Evolutionary conservation across 176 grass and related monocot species (phyloP), one percentile per base, ranked within the genome.

Genomic region (Aechmea fasciata): DNA sequence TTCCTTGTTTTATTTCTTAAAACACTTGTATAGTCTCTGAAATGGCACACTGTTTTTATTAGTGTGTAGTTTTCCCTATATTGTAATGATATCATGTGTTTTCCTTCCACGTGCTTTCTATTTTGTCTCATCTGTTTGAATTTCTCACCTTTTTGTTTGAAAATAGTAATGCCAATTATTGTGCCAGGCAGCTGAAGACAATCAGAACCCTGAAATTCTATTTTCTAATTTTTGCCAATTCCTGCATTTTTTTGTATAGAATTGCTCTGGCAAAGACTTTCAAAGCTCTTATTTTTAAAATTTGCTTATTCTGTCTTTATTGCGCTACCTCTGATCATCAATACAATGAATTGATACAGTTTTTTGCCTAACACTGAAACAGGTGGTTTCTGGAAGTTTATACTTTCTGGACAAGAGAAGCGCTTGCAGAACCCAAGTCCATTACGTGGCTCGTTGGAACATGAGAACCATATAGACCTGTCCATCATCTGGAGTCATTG

Each of bases 61-160:
- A 67, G 18, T 47, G 10, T 67, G 10, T n/a, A 67, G 15, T 17
- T n/a, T 17, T 67, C 33, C 4, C 14, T 29, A 14, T 13, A 47
- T 5, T 67, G 65, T n/a, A 29, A 67, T 67, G 25, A 17, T 15
- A 67, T 48, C 26, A 17, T 49, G 29, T 67, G 65, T n/a, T 67
- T 20, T 17, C 65, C 24, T 67, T 66, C 15, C 33, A n/a, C 19
- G 65, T 67, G 13, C 41, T 49, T 15, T 67, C 11, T 67, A 18
- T 48, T 15, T 33, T 61, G 15, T 61, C 55, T 61, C 20, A 61
- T 22, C 55, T 61, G 14, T 22, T 61, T 10, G 5, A 61, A 19
- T 61, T 61, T 61, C 20, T 15, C 55, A 2, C 55, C 7, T 9
- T 61, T 61, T 19, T 61, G 55, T 61, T 61, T 61, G 17, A 18